Evolutionary conservation across 116 monocot genomes (phyloP), one percentile per base, ranked within the genome.

Genomic region (Dioscorea cayenensis): DNA sequence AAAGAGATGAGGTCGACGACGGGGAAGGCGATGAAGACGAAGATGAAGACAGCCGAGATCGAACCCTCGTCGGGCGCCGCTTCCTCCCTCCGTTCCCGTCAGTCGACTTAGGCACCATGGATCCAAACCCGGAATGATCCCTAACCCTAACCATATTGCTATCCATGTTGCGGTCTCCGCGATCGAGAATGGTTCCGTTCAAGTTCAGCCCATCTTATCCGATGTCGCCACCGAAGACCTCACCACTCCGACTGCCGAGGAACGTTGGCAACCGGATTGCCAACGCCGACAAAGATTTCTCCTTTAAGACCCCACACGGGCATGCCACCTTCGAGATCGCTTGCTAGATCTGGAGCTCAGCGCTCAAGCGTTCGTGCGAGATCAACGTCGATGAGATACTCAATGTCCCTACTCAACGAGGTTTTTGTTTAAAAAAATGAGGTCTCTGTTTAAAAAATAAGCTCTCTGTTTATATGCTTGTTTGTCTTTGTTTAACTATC

Each of bases 271-370:
- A 17, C 66, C 66, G 89, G 27, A 86, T 93, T 73, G 76, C 71
- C 14, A 36, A 76, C 14, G 11, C 23, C 27, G 76, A 73, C 10
- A 69, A 70, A 60, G 73, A 68, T 36, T 87, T 82, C 63, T 69
- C 76, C 52, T 95, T 92, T 67, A 85, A 82, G 75, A 88, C 77
- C 72, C 68, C 84, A 1, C 96, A 97, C 50, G 96, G 92, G 37
- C 76, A 83, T 76, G 88, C 78, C 49, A 84, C 85, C 1, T 96
- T 79, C 66, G 92, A 96, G 72, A 86, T 96, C 66, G 82, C 96
- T 5, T 68, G 79, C 68, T 83, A 90, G 79, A 96, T 96, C 71
- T 96, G 96, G 96, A 82, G 85, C 67, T 71, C 80, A 14, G 35
- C 70, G 36, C 68, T 65, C 66, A 67, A 77, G 55, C 75, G 75